Conservation (phyloP, 495 filamentous ascomycete species). For the Xeromyces bisporus region DNA sequence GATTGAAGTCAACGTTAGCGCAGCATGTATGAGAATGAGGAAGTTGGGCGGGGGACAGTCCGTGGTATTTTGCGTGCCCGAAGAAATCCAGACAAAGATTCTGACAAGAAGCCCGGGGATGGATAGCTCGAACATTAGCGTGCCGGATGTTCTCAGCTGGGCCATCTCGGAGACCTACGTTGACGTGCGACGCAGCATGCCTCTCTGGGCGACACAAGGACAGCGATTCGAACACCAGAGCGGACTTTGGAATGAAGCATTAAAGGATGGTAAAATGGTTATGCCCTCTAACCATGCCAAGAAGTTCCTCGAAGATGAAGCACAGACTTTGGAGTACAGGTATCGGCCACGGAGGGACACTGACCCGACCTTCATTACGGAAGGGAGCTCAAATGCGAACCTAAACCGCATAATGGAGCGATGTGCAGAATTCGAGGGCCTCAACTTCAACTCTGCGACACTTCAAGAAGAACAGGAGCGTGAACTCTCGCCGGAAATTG, state of each 20-base stretch:
- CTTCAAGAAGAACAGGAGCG: conserved; percentile 57
- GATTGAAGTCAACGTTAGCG: background rate
- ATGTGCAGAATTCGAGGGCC: conserved; percentile 28
- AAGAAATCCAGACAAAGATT: conserved; percentile 26
- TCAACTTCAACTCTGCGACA: conserved; percentile 15
- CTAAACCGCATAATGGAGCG: conserved; percentile 17
- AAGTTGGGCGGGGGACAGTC: conserved; percentile 45
- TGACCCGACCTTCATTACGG: no score
- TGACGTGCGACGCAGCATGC: conserved; percentile 30
- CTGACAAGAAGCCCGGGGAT: conserved; percentile 9
- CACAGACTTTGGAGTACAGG: conserved; percentile 26
- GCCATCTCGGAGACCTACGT: conserved; percentile 38
- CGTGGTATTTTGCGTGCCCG: conserved; percentile 37
- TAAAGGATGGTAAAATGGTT: no score
- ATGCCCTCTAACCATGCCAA: conserved; percentile 15
- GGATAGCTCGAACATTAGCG: conserved; percentile 12
- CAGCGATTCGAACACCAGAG: conserved; percentile 20
- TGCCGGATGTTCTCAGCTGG: conserved; percentile 41
- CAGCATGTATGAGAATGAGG: conserved; percentile 53
- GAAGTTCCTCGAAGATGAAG: conserved; percentile 31
- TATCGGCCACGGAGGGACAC: conserved; percentile 14
- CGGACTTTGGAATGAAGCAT: conserved; percentile 8
- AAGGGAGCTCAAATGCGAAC: conserved; percentile 6
- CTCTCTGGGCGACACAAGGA: conserved; percentile 46
- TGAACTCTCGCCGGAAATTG: conserved; percentile 45